Conservation (phyloP, 2,329 filamentous ascomycete genomes). For the Parasarocladium wereldwijsianum region DNA sequence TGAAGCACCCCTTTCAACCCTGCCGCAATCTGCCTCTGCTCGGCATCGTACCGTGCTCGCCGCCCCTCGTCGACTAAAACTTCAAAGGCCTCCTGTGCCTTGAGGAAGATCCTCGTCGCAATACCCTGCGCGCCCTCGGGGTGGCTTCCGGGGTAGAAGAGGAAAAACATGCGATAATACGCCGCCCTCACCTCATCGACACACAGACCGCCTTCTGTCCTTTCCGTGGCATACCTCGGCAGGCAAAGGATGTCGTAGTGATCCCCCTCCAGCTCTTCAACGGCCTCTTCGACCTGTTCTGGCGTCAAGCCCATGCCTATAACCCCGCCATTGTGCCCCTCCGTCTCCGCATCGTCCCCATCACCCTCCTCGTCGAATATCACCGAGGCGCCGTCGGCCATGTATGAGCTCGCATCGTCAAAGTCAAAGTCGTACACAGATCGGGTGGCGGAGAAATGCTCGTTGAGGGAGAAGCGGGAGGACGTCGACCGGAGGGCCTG, state of each 20-base stretch:
- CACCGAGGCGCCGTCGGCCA: conserved; percentile 18
- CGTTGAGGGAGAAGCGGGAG: conserved; percentile 30
- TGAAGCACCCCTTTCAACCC: too few species aligned
- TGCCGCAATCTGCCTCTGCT: too few species aligned
- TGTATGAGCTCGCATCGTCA: conserved; percentile 29
- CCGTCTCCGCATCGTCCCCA: conserved; percentile 8
- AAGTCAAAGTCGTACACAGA: conserved; percentile 31
- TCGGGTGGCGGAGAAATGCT: conserved; percentile 32
- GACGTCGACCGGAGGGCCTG: conserved; percentile 21
- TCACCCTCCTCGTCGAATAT: conserved; percentile 12
- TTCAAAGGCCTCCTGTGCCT: conserved; percentile 29
- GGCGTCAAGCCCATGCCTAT: conserved; percentile 1
- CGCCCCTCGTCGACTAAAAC: conserved; percentile 28
- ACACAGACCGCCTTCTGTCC: conserved; percentile 10
- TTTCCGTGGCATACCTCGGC: conserved; percentile 17
- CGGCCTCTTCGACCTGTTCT: conserved; percentile 4
- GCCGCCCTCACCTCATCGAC: conserved; percentile 24
- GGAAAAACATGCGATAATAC: conserved; percentile 27
- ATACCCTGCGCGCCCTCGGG: conserved; percentile 21
- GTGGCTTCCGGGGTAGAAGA: conserved; percentile 28
- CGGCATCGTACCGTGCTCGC: conserved; percentile 25
- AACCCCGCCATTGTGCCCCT: too few species aligned
- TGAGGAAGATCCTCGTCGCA: conserved; percentile 24
- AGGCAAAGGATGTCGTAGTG: conserved; percentile 32
- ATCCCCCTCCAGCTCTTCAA: conserved; percentile 13